These are phyloP conservation scores for Bimuria novae-zelandiae DNA, from an alignment of 2,329 filamentous ascomycete genomes.

Conservation along the genomic window DNA sequence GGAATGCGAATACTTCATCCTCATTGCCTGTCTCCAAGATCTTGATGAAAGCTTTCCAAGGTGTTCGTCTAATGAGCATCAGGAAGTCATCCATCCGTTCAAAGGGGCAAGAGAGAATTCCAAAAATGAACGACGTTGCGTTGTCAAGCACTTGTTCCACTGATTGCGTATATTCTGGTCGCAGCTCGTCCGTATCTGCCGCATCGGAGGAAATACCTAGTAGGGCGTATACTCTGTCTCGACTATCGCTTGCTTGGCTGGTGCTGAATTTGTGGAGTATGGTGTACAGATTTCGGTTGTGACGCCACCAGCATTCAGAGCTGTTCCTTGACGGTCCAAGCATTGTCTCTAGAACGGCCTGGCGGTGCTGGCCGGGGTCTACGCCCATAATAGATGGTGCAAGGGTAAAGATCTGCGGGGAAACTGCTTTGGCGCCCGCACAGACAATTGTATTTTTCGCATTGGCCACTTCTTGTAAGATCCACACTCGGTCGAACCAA, in stretches of 20 bases:
- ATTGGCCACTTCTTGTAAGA: slow-evolving; percentile 29
- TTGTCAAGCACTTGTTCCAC: slow-evolving; percentile 10
- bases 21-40: too few relatives aligned
- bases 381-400: slow-evolving; percentile 9
- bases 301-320: slow-evolving; percentile 29
- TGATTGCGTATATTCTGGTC: slow-evolving; percentile 12
- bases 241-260: slow-evolving; percentile 22
- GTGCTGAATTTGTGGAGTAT: slow-evolving; percentile 21
- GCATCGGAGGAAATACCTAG: slow-evolving; percentile 25
- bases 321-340: slow-evolving; percentile 13
- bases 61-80: too few relatives aligned
- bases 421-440: slow-evolving; percentile 17
- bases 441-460: slow-evolving; percentile 17
- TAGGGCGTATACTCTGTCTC: slow-evolving; percentile 28
- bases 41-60: too few relatives aligned
- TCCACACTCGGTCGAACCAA: slow-evolving; percentile 29
- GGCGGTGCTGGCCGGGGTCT: slow-evolving; percentile 9
- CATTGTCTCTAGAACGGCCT: slow-evolving; percentile 29
- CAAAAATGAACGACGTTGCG: slow-evolving; percentile 8
- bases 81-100: neutral
- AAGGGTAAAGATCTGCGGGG: slow-evolving; percentile 17
- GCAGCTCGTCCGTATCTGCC: neutral
- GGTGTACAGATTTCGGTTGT: slow-evolving; percentile 18
- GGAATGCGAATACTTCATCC: too few relatives aligned
- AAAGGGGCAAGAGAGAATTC: neutral